Conservation (phyloP, 2,329 filamentous ascomycete species). For the Samsoniella hepiali region DNA sequence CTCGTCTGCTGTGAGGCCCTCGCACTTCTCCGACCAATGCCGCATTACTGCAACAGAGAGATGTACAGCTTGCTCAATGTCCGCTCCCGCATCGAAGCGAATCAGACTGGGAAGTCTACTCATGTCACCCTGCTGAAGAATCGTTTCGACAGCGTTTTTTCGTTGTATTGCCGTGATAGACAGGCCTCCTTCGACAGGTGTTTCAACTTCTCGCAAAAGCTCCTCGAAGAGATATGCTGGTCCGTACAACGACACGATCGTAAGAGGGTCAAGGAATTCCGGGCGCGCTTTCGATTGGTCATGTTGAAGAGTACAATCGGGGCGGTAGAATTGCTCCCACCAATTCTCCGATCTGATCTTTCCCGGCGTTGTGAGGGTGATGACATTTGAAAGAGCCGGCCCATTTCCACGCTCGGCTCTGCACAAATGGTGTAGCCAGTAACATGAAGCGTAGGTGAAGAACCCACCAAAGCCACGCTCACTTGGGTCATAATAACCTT, state of each 20-base stretch:
- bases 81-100: slow-evolving; percentile 18
- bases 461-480: slow-evolving; percentile 25
- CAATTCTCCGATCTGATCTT: slow-evolving; percentile 26
- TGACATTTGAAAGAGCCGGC: slow-evolving; percentile 7
- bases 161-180: background rate
- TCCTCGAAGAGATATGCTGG: background rate
- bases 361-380: background rate
- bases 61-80: slow-evolving; percentile 8
- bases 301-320: slow-evolving; percentile 24
- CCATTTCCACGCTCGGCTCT: slow-evolving; percentile 20
- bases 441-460: slow-evolving; percentile 36
- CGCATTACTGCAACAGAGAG: background rate
- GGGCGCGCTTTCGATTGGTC: slow-evolving; percentile 21
- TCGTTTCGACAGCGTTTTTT: slow-evolving; percentile 1
- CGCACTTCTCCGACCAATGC: background rate
- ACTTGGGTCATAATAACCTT: slow-evolving; percentile 24
- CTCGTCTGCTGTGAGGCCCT: background rate
- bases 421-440: slow-evolving; percentile 33
- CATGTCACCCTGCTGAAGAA: slow-evolving; percentile 29
- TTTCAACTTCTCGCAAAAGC: background rate
- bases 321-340: slow-evolving; percentile 32
- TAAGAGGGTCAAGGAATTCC: slow-evolving; percentile 32
- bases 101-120: slow-evolving; percentile 24
- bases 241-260: slow-evolving; percentile 33
- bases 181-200: background rate